Base-by-base conservation (phyloP, 345 rosid species). In the Aquilaria sinensis region DNA sequence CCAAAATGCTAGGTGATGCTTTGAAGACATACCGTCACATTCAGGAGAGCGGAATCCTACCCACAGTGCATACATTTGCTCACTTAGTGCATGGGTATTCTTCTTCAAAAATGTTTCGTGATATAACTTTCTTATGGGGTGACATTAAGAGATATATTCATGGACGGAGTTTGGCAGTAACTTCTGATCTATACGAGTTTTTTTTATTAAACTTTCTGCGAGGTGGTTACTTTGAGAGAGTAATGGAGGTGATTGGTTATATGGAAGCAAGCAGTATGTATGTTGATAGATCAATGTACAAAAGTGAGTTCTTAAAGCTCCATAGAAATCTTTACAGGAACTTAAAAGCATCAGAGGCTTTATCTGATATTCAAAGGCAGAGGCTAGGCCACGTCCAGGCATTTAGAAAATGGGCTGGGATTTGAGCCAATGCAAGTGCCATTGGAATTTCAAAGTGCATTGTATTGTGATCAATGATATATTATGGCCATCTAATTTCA, bases 141-240 rank as follows among this genome's bases (percentile, higher is more conserved):
- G 97, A 90, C 67, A 82, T 88, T 56, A 90, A 90, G 76, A 78
- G 85, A 80, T 72, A 75, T 67, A 60, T 81, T 56, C 62, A 70
- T 15, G 66, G 33, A 73, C 66, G 59, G 49, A 67, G 56, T 62
- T 74, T 92, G 32, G 48, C 29, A 10, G 68, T 79, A 56, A 75
- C 80, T 62, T 71, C 79, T 75, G 98, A 93, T 80, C 60, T 88
- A 29, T 84, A 73, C 5, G 97, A 90, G 82, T 58, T 76, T 66
- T 69, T 93, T 67, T 74, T 87, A 6, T 62, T 90, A 70, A 81
- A 73, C 71, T 84, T 93, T 69, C 77, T 93, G 63, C 83, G 77
- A 69, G 97, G 92, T 57, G 97, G 97, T 63, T 90, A 86, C 78
- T 93, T 93, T 66, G 98, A 88, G 77, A 86, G 98, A 67, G 92